These are phyloP conservation scores for Paramecium pentaurelia DNA, from an alignment of 73 alveolate genomes.

Conservation along the genomic window DNA sequence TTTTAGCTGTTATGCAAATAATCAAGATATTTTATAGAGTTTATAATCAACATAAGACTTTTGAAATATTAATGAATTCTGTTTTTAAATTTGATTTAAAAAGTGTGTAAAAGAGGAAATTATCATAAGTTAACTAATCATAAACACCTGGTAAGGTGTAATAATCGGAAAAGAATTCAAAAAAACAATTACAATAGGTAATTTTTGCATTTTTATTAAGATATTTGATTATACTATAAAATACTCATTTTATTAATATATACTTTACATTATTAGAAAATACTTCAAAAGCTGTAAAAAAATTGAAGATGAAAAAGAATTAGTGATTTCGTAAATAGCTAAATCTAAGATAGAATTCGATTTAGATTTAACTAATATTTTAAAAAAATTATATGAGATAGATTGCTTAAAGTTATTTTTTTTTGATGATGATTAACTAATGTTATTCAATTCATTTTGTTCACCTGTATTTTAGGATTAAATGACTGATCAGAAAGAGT, in stretches of 20 bases:
- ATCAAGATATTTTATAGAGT: neutral
- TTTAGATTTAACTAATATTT: constrained; percentile 25
- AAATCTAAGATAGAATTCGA: neutral
- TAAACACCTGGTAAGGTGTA: neutral
- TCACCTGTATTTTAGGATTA: neutral
- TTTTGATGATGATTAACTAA: constrained; percentile 23
- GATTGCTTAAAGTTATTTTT: constrained; percentile 12
- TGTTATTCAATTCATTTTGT: constrained; percentile 23
- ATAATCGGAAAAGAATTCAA: neutral
- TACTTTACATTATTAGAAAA: neutral
- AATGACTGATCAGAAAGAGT: neutral
- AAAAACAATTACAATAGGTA: neutral
- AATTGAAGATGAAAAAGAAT: neutral
- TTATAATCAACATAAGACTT: constrained; percentile 1
- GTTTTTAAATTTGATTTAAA: constrained; percentile 16
- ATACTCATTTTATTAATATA: neutral
- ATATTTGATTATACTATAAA: neutral
- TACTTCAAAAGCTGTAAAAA: neutral
- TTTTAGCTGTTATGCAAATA: neutral
- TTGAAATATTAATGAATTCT: neutral
- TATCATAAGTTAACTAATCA: neutral
- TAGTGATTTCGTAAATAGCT: neutral
- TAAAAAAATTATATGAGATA: constrained; percentile 6
- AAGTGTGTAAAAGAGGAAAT: neutral
- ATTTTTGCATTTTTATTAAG: neutral